Evolutionary conservation across 371 early-diverging fungal species (phyloP).

Genomic region (Mucor lusitanicus): DNA sequence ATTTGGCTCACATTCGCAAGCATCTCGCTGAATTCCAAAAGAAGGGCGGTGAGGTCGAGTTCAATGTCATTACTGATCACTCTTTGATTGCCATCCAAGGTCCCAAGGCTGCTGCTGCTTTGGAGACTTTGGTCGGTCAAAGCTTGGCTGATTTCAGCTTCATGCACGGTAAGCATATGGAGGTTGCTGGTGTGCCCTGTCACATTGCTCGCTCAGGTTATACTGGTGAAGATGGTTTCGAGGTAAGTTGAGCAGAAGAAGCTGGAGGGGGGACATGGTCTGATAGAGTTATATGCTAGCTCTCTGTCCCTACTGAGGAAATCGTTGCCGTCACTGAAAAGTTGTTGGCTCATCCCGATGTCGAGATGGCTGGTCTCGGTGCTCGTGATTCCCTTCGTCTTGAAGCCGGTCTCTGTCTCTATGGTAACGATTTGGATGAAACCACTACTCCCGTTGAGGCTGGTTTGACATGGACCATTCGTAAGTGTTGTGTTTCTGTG

Average conservation of each 20-base stretch:
- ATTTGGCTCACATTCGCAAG: constrained; percentile 81
- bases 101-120: constrained; percentile 70
- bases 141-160: constrained; percentile 76
- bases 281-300: constrained; percentile 40
- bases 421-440: constrained; percentile 95
- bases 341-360: constrained; percentile 75
- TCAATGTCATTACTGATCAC: constrained; percentile 82
- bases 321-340: constrained; percentile 69
- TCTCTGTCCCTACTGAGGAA: constrained; percentile 79
- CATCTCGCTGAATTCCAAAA: constrained; percentile 79
- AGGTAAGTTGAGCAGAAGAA: constrained; percentile 56
- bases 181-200: constrained; percentile 77
- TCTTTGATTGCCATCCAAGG: constrained; percentile 94
- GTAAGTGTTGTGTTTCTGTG: constrained; percentile 35
- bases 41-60: constrained; percentile 86
- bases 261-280: background rate
- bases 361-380: constrained; percentile 93
- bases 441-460: constrained; percentile 93
- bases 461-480: constrained; percentile 94
- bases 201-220: constrained; percentile 96
- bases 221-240: constrained; percentile 99
- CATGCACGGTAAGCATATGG: constrained; percentile 82
- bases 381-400: constrained; percentile 94
- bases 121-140: constrained; percentile 56
- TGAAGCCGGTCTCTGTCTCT: constrained; percentile 97